Base-by-base conservation (phyloP, 2,329 filamentous ascomycete species). In the Aureobasidium sp. region DNA sequence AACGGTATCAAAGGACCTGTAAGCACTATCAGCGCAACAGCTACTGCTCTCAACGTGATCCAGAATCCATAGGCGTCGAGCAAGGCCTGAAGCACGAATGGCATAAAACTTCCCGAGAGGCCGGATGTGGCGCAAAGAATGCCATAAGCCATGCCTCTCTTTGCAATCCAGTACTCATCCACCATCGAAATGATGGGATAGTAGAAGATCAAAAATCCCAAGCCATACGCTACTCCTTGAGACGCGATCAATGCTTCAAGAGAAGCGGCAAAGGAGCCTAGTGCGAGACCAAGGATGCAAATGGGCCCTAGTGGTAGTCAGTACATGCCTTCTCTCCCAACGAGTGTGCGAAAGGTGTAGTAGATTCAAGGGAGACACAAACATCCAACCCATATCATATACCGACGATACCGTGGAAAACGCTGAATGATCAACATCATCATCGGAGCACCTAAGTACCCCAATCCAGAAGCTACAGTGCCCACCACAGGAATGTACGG, bases 401-500 rank as follows among this genome's bases (percentile, higher is more conserved):
- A 11, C 12, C 45, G 24, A 3, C 45, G 24, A n/a, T 12, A 33
- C 27, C 17, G 9, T n/a, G 24, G 17, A 19, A 33, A 33, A 3
- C 15, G 67, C 40, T 68, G 68, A 29, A 80, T 76, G 33, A 81
- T 57, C 33, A 73, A 73, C 67, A 83, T 79, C 45, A 79, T 73
- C 5, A 85, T 61, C 0, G 82, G 80, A 11, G 76, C 74, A 19
- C 77, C 76, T 19, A 85, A 74, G 67, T 85, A 85, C 74, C 84
- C 64, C 66, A 64, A 70, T 78, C 82, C 82, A 82, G 70, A 82
- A 3, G 84, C 78, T 61, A 81, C 83, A 1, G 85, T 89, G 0
- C 87, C 87, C 60, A 90, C 84, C 15, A 84, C 76, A 33, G 85
- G 79, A 54, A 88, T 83, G 31, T 78, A 75, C 3, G n/a, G 8